phyloP scores from a whole-genome alignment of 192 early-diverging fungal genomes.

The Linnemannia zychae region DNA sequence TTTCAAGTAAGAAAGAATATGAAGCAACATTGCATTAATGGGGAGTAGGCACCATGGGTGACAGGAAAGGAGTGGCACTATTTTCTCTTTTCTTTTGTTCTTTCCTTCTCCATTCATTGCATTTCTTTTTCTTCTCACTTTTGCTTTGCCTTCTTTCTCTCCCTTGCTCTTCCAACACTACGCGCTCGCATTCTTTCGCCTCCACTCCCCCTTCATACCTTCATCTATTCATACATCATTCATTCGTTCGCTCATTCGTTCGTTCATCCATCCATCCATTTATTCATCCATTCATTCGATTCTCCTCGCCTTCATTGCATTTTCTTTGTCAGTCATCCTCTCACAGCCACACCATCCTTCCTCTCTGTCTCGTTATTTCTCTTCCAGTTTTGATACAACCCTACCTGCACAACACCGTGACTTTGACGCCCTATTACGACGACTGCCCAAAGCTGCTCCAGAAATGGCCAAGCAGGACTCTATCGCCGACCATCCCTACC shows the following conservation, averaged over 20 bases:
- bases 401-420: too few species aligned
- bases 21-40: too few species aligned
- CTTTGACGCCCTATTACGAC: too few species aligned
- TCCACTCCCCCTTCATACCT: background rate
- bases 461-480: constrained; percentile 19
- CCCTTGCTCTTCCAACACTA: background rate
- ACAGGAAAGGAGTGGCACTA: too few species aligned
- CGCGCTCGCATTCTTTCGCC: background rate
- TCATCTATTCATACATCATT: background rate
- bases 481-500: constrained; percentile 6
- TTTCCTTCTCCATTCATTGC: background rate
- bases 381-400: too few species aligned
- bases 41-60: too few species aligned
- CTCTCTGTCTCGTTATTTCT: background rate
- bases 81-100: background rate
- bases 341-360: background rate
- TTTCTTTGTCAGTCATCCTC: background rate
- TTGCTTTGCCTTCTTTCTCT: too few species aligned
- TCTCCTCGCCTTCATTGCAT: background rate
- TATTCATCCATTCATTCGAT: too few species aligned
- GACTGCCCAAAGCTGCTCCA: background rate
- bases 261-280: background rate
- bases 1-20: too few species aligned
- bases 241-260: background rate
- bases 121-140: background rate